Conservation (phyloP, 495 filamentous ascomycete genomes). For the Annulohypoxylon maeteangense region DNA sequence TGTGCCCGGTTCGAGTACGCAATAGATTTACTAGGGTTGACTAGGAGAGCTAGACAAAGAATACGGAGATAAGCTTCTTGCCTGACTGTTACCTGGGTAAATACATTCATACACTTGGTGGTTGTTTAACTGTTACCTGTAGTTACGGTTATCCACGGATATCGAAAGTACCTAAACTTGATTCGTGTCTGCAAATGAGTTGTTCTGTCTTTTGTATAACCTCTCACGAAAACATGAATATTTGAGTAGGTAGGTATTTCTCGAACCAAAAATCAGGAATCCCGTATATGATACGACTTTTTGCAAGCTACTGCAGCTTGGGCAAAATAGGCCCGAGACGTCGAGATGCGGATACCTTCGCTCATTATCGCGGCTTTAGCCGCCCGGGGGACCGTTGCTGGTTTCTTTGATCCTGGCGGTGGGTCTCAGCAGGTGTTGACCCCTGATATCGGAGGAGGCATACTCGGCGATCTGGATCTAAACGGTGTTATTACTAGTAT, state of each 20-base stretch:
- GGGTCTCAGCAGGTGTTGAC: constrained; percentile 23
- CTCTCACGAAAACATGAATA: too few species aligned
- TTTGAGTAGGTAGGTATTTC: too few species aligned
- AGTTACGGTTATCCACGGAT: not conserved
- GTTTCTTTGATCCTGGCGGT: not conserved
- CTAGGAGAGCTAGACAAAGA: not conserved
- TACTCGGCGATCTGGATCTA: not conserved
- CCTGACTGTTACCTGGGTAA: not conserved
- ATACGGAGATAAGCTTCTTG: not conserved
- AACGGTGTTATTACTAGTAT: constrained; percentile 39
- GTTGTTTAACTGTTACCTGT: not conserved
- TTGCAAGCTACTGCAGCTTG: constrained; percentile 3
- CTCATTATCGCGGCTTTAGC: not conserved
- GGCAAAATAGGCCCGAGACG: not conserved
- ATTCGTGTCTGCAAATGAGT: not conserved
- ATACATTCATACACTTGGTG: not conserved
- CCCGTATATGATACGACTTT: not conserved
- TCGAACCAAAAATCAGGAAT: not conserved
- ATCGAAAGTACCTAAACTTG: not conserved
- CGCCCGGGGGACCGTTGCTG: not conserved
- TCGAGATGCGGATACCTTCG: constrained; percentile 26
- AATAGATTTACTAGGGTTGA: constrained; percentile 21
- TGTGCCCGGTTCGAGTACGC: constrained; percentile 17
- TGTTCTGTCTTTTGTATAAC: not conserved
- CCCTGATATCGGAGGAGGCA: not conserved